Percentiles rank a stretch among this genome's conserved stretches.
These are phyloP conservation scores for Mycena rebaudengoi DNA, from an alignment of 768 basidiomycete species.

Conservation along the genomic window DNA sequence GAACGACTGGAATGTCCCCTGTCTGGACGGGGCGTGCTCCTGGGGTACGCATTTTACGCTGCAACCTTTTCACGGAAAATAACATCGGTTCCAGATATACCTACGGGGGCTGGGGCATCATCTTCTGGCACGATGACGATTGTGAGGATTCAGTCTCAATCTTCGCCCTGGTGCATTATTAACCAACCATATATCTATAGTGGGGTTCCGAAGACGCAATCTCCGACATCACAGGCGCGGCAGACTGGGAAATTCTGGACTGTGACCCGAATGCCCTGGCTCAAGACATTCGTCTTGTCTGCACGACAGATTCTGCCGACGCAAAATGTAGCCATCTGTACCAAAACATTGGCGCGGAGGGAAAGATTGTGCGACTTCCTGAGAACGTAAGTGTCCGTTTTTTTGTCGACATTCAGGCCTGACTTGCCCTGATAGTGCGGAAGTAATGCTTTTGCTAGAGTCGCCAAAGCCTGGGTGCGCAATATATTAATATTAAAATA, in stretches of 20 bases:
- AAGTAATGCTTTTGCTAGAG: conserved; percentile 28
- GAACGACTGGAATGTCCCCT: conserved; percentile 19
- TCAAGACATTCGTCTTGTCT: conserved; percentile 27
- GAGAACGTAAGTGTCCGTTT: conserved; percentile 42
- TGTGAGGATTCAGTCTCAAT: not conserved
- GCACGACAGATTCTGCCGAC: conserved; percentile 8
- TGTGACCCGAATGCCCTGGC: conserved; percentile 34
- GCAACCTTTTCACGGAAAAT: not conserved
- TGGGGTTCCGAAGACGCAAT: too few relatives aligned
- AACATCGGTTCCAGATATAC: not conserved
- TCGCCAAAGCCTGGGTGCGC: conserved; percentile 31
- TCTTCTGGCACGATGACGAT: conserved; percentile 42
- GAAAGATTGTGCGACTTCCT: conserved; percentile 47
- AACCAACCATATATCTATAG: too few relatives aligned
- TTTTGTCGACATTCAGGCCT: too few relatives aligned
- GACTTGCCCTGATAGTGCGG: too few relatives aligned
- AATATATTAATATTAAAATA: too few relatives aligned
- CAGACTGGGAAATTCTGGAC: conserved; percentile 47
- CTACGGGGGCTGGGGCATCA: conserved; percentile 2
- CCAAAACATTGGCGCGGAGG: conserved; percentile 35
- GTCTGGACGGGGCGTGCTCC: conserved; percentile 25
- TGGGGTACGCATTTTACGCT: conserved; percentile 7
- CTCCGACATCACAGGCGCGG: conserved; percentile 38
- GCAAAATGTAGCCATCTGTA: conserved; percentile 31
- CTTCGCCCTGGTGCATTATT: not conserved